Evolutionary conservation across 1,284 basidiomycete species (phyloP), one percentile per base, ranked within the genome.

Genomic region (Ustilago trichophora): DNA sequence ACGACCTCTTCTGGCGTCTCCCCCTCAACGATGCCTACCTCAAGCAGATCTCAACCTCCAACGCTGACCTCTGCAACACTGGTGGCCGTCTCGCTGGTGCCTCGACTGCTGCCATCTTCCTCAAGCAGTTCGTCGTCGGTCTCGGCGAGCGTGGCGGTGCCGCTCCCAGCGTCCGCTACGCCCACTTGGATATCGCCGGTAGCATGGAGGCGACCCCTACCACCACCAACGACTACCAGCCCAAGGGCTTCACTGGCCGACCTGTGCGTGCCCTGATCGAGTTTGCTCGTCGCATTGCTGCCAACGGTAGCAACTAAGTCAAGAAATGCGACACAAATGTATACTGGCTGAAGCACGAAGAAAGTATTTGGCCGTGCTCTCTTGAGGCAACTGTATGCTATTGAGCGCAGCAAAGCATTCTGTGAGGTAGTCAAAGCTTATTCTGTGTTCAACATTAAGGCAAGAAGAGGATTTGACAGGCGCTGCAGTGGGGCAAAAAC

Each of bases 31-130:
- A 92, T 52, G 89, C 89, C 53, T 94, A 86, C 74, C 87, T 87
- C 2, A 86, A 87, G 16, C 90, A 91, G 80, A 93, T 94, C 75
- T 83, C 87, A 75, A 84, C 85, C 5, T 89, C 87, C 27, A 92
- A 92, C 76, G 90, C 91, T 9, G 92, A 93, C 81, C 84, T 93
- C 16, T 88, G 89, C 81, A 93, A 93, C 90, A 73, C 67, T 19
- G 57, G 91, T 44, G 91, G 91, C 19, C 84, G 83, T 36, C 84
- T 87, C n/a, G 92, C 84, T 12, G 92, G 91, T 24, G 85, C 87
- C 44, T 88, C 87, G 81, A 93, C 91, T 1, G 92, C 92, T 3
- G 92, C 92, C 5, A 84, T 93, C 35, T 94, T 95, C 87, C 85
- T 95, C 59, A 91, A 91, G 74, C 81, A 83, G 48, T 83, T 91